Percentiles rank a stretch among this genome's conserved stretches.
These are phyloP conservation scores for Candida ortonii DNA, from an alignment of 805 yeast genomes.

Conservation along the genomic window DNA sequence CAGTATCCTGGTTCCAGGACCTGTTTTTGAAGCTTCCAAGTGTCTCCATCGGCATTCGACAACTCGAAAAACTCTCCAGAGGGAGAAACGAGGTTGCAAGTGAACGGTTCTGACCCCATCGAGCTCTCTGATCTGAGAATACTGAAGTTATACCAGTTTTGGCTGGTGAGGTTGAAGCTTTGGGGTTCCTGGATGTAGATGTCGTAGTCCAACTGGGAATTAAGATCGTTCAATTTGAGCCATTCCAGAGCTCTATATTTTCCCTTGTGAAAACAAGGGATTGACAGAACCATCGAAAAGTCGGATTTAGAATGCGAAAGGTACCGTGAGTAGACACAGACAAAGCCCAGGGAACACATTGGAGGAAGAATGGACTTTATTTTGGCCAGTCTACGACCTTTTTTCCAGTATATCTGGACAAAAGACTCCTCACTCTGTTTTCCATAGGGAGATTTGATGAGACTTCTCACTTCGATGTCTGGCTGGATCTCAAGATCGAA, in stretches of 20 bases:
- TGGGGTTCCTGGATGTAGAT: constrained; percentile 86
- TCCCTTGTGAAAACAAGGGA: constrained; percentile 76
- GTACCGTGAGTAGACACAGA: constrained; percentile 60
- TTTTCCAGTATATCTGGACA: constrained; percentile 76
- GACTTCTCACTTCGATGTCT: constrained; percentile 64
- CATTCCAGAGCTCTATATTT: constrained; percentile 53
- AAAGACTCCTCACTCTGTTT: constrained; percentile 53
- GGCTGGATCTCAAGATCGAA: constrained; percentile 69
- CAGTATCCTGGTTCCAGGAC: constrained; percentile 76
- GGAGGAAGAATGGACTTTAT: constrained; percentile 81
- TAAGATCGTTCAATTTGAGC: constrained; percentile 70
- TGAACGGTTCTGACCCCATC: constrained; percentile 38
- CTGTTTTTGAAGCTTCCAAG: constrained; percentile 58
- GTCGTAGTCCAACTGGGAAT: constrained; percentile 62
- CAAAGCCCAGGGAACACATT: constrained; percentile 61
- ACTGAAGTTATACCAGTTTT: constrained; percentile 63
- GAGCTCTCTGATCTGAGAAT: constrained; percentile 52
- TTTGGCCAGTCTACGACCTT: constrained; percentile 61
- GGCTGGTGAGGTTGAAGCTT: constrained; percentile 52
- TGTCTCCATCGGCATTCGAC: constrained; percentile 43
- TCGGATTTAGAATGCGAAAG: constrained; percentile 47
- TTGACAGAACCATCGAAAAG: constrained; percentile 63
- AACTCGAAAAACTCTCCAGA: constrained; percentile 72
- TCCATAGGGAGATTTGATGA: constrained; percentile 41
- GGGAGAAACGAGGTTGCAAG: constrained; percentile 72